Percentiles rank a stretch among this genome's conserved stretches.
phyloP scores from a whole-genome alignment of 768 basidiomycete genomes.

The Strobilomyces dryophilus region DNA sequence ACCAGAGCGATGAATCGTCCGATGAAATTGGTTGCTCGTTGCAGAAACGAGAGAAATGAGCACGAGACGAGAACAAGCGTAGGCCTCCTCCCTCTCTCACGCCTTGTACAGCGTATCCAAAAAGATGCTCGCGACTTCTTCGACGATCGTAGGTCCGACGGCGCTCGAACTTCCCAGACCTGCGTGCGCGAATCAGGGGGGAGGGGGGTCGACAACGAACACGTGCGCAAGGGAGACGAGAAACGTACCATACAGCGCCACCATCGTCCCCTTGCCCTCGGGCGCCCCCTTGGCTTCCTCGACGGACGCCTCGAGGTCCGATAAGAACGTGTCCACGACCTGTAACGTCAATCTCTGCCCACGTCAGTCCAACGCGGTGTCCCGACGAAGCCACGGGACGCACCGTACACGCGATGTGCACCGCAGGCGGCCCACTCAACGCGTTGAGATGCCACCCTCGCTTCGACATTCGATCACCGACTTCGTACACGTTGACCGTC shows the following conservation, averaged over 20 bases:
- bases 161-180: constrained; percentile 81
- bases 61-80: too few species aligned
- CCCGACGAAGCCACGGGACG: constrained; percentile 32
- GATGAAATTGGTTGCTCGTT: too few species aligned
- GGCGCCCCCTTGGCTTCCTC: constrained; percentile 60
- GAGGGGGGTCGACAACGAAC: neutral
- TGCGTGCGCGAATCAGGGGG: constrained; percentile 24
- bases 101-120: constrained; percentile 82
- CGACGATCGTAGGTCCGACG: constrained; percentile 77
- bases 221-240: neutral
- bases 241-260: constrained; percentile 79
- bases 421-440: constrained; percentile 62
- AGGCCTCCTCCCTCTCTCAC: constrained; percentile 20
- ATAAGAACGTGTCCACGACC: constrained; percentile 71
- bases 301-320: constrained; percentile 78
- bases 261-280: constrained; percentile 81
- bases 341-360: constrained; percentile 73
- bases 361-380: neutral
- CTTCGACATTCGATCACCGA: constrained; percentile 51
- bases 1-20: too few species aligned
- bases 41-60: too few species aligned
- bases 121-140: constrained; percentile 72
- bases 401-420: constrained; percentile 95
- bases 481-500: constrained; percentile 6
- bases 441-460: constrained; percentile 93